These are phyloP conservation scores for Dactylellina leptospora DNA, from an alignment of 2,329 filamentous ascomycete species.

Conservation along the genomic window DNA sequence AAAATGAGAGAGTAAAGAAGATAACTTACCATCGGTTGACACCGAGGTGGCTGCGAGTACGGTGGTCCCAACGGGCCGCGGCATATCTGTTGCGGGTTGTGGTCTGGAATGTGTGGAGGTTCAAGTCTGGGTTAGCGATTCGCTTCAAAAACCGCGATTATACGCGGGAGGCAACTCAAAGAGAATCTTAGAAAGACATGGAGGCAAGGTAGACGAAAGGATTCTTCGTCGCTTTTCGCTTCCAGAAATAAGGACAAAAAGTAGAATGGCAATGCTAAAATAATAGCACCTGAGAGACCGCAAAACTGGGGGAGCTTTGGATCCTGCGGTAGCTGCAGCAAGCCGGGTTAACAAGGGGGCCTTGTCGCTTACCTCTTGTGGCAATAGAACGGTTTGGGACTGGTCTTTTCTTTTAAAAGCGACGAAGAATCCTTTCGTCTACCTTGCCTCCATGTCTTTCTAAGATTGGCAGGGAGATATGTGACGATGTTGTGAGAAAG, in stretches of 20 bases:
- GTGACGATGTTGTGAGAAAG: too few relatives aligned
- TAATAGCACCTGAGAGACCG: neutral
- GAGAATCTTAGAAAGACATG: neutral
- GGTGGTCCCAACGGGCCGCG: slow-evolving; percentile 25
- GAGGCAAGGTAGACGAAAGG: neutral
- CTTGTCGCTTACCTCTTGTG: neutral
- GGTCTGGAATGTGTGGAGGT: neutral
- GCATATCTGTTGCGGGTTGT: slow-evolving; percentile 8
- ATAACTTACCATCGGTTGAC: neutral
- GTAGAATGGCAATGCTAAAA: neutral
- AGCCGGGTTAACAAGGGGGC: neutral
- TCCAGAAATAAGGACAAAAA: neutral
- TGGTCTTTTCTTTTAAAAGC: neutral
- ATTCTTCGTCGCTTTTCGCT: neutral
- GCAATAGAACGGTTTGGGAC: neutral
- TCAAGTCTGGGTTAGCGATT: neutral
- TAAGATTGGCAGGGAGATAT: neutral
- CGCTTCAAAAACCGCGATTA: neutral
- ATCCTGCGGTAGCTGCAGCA: slow-evolving; percentile 43
- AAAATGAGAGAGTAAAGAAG: neutral
- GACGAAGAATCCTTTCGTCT: neutral
- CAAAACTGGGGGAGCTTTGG: slow-evolving; percentile 7
- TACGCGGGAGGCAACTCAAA: neutral
- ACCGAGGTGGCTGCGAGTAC: neutral
- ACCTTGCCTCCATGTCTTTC: neutral